phyloP scores from a whole-genome alignment of 2,329 filamentous ascomycete species.

The Ceratocystis lukuohia region DNA sequence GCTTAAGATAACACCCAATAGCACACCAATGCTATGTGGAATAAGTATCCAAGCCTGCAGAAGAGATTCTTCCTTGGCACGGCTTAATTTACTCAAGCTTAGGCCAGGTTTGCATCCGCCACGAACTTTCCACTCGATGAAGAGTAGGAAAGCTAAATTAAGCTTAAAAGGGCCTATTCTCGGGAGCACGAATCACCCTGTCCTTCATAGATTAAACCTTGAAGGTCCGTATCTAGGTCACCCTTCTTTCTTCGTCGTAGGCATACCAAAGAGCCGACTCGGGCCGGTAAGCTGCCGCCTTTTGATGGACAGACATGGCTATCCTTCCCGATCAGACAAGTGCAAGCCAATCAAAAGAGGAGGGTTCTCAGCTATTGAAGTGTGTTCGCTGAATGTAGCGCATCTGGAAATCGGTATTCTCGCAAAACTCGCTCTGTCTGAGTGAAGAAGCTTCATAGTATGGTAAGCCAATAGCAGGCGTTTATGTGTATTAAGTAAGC shows the following conservation, averaged over 20 bases:
- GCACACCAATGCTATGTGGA: background rate
- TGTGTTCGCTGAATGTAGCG: constrained; percentile 11
- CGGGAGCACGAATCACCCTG: no score
- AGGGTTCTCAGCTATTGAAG: background rate
- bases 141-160: no score
- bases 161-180: no score
- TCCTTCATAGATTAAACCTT: no score
- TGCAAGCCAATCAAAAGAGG: background rate
- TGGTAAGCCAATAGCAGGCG: background rate
- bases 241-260: no score
- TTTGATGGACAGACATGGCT: background rate
- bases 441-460: background rate
- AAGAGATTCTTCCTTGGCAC: background rate
- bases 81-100: no score
- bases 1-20: background rate
- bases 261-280: no score
- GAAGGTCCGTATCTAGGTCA: no score
- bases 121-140: no score
- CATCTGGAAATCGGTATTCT: background rate
- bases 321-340: constrained; percentile 1
- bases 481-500: background rate
- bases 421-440: background rate
- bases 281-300: no score
- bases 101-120: no score
- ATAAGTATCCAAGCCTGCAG: background rate